These are phyloP conservation scores for Cladophialophora psammophila DNA, from an alignment of 2,329 filamentous ascomycete genomes.

Conservation along the genomic window DNA sequence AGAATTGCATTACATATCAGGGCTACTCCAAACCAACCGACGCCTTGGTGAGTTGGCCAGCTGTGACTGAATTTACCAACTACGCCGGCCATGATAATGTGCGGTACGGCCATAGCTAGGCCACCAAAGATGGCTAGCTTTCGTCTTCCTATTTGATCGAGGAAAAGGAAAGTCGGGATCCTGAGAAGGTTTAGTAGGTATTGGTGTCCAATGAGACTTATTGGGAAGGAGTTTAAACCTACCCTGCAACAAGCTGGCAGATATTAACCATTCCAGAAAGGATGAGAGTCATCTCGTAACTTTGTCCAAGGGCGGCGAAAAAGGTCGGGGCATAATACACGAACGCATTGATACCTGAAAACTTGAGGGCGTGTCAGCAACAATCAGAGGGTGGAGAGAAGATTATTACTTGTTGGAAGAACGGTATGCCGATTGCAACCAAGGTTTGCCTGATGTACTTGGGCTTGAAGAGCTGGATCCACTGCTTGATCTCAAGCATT, in stretches of 20 bases:
- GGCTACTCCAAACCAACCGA: neutral
- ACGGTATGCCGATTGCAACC: conserved; percentile 52
- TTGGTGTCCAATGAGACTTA: neutral
- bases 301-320: conserved; percentile 47
- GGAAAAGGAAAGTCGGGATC: conserved; percentile 27
- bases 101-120: conserved; percentile 42
- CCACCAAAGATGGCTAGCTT: conserved; percentile 44
- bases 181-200: neutral
- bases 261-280: conserved; percentile 49
- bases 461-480: conserved; percentile 2
- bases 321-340: conserved; percentile 55
- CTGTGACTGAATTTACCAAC: neutral
- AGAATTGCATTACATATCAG: neutral
- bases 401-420: conserved; percentile 50
- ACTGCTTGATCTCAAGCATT: conserved; percentile 5
- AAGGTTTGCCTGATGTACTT: conserved; percentile 37
- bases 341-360: conserved; percentile 54
- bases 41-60: neutral
- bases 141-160: conserved; percentile 46
- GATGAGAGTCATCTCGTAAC: conserved; percentile 43
- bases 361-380: conserved; percentile 27
- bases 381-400: neutral
- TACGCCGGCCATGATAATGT: conserved; percentile 25
- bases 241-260: conserved; percentile 45
- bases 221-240: conserved; percentile 40